phyloP scores from a whole-genome alignment of 1,284 basidiomycete species.

The Phellinidium pouzarii region DNA sequence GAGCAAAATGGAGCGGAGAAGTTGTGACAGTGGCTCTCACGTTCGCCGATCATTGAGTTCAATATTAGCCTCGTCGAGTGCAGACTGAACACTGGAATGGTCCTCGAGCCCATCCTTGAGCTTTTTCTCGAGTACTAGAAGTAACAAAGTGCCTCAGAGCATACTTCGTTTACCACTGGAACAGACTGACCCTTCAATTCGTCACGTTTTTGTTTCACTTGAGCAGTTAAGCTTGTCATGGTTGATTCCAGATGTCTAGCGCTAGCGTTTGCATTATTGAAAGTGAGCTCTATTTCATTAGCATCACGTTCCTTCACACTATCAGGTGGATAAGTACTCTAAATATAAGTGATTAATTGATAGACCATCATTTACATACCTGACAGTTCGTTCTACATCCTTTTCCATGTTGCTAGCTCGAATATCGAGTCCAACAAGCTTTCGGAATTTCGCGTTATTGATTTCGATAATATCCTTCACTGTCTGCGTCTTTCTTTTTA shows the following conservation, averaged over 20 bases:
- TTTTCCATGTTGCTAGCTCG: constrained; percentile 63
- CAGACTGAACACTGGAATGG: constrained; percentile 42
- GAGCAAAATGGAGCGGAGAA: constrained; percentile 2
- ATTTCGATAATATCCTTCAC: constrained; percentile 60
- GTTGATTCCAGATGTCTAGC: constrained; percentile 59
- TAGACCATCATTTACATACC: constrained; percentile 36
- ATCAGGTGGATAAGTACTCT: not conserved
- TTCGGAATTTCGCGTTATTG: constrained; percentile 56
- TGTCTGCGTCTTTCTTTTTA: constrained; percentile 58
- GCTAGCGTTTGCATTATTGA: constrained; percentile 43
- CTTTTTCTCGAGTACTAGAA: constrained; percentile 47
- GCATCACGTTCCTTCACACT: constrained; percentile 67
- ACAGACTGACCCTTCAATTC: constrained; percentile 53
- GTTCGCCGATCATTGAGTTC: constrained; percentile 49
- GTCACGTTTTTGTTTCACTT: constrained; percentile 56
- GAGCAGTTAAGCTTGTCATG: constrained; percentile 49
- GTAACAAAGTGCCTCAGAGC: constrained; percentile 7
- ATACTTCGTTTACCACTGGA: not conserved
- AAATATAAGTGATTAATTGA: constrained; percentile 11
- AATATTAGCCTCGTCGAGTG: constrained; percentile 46
- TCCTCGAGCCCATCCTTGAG: constrained; percentile 43
- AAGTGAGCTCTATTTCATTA: constrained; percentile 45
- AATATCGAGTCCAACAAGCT: constrained; percentile 54
- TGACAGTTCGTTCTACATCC: constrained; percentile 52
- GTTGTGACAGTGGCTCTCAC: constrained; percentile 34